These are phyloP conservation scores for Zhuliangozyma blackwelliae DNA, from an alignment of 1,139 yeast species.

Conservation along the genomic window DNA sequence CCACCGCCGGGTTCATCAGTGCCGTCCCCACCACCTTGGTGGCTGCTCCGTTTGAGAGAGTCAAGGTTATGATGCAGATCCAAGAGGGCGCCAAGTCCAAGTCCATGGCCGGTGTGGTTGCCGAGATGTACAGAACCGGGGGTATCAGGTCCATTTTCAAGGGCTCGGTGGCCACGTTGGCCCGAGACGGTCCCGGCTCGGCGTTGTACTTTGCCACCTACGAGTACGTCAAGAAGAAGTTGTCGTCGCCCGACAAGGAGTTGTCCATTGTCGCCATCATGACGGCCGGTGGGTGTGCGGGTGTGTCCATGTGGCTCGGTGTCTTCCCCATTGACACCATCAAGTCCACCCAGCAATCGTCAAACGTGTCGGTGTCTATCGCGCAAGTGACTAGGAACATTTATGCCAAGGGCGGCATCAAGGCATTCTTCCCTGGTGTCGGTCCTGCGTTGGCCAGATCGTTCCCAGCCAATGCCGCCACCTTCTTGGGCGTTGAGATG, in stretches of 20 bases:
- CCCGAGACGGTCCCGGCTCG: constrained; percentile 98
- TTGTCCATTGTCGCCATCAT: constrained; percentile 72
- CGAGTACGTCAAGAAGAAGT: constrained; percentile 66
- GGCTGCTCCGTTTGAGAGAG: constrained; percentile 96
- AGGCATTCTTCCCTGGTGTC: constrained; percentile 95
- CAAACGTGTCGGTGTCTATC: constrained; percentile 56
- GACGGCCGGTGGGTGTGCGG: constrained; percentile 92
- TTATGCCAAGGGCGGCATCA: constrained; percentile 70
- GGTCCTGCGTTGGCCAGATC: constrained; percentile 94
- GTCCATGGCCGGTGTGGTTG: constrained; percentile 57
- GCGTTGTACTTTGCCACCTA: constrained; percentile 95
- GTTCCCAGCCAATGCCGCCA: constrained; percentile 98
- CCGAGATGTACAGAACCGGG: constrained; percentile 71
- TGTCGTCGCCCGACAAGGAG: constrained; percentile 53
- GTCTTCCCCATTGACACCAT: constrained; percentile 97
- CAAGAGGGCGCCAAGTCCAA: constrained; percentile 54
- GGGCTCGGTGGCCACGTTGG: constrained; percentile 88
- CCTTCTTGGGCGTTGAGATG: constrained; percentile 91
- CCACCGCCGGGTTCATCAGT: constrained; percentile 92
- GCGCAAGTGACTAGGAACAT: constrained; percentile 61
- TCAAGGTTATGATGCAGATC: constrained; percentile 89
- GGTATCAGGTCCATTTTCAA: constrained; percentile 83
- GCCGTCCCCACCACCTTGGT: constrained; percentile 93
- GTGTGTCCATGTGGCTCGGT: constrained; percentile 94
- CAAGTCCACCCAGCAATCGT: constrained; percentile 78